Conservation (phyloP, 2,329 filamentous ascomycete genomes). For the Canariomyces notabilis region DNA sequence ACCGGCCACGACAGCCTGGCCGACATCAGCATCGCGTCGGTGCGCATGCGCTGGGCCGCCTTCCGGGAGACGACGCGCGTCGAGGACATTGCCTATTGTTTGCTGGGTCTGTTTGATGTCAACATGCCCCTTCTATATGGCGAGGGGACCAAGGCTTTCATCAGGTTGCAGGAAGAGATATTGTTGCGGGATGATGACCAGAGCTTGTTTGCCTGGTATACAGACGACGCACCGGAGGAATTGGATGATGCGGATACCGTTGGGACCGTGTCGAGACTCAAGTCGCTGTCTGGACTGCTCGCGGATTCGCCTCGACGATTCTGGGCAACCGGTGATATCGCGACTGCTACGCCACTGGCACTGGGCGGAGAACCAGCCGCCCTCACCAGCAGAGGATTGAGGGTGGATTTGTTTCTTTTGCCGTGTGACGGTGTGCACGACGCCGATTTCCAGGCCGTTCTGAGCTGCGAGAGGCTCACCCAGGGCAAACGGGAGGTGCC, state of each 20-base stretch:
- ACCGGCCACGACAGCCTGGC: background rate
- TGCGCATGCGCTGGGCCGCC: background rate
- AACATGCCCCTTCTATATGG: constrained; percentile 5
- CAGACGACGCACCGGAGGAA: background rate
- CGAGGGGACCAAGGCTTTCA: constrained; percentile 4
- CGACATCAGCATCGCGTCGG: background rate
- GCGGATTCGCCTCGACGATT: background rate
- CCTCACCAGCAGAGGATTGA: background rate
- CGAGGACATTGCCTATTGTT: constrained; percentile 9
- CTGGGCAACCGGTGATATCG: background rate
- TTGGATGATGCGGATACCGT: background rate
- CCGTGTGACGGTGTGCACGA: no score
- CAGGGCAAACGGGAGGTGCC: no score
- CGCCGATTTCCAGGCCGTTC: no score
- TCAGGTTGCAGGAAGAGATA: constrained; percentile 1
- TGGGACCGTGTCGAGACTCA: background rate
- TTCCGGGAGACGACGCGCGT: constrained; percentile 1
- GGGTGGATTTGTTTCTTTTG: no score
- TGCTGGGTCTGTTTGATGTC: constrained; percentile 7
- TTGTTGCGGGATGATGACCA: background rate
- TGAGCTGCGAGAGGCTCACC: no score
- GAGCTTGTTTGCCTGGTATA: background rate
- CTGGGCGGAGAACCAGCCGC: background rate
- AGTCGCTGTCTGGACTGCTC: background rate
- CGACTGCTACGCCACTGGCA: background rate